phyloP scores from a whole-genome alignment of 306 rosid genomes.

The Crotalaria pallida region DNA sequence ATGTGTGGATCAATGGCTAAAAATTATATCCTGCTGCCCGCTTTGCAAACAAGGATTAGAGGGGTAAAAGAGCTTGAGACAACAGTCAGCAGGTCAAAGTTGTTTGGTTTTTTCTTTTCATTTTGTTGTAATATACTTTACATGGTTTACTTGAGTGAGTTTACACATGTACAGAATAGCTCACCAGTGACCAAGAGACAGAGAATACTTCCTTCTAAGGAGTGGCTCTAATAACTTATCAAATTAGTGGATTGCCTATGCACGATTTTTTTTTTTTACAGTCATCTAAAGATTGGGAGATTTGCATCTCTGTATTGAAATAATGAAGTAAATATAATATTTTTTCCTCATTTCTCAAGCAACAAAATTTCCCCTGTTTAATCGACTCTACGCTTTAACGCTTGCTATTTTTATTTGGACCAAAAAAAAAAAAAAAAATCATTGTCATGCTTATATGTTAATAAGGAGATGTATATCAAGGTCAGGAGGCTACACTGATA shows the following conservation, averaged over 20 bases:
- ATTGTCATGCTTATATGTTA: neutral
- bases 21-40: conserved; percentile 78
- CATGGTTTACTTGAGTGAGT: conserved; percentile 69
- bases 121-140: conserved; percentile 29
- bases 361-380: neutral
- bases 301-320: neutral
- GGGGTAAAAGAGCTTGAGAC: conserved; percentile 24
- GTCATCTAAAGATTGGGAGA: conserved; percentile 13
- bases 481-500: neutral
- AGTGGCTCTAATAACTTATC: neutral
- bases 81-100: neutral
- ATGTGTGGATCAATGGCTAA: conserved; percentile 95
- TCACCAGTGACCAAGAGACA: conserved; percentile 67
- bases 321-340: conserved; percentile 12
- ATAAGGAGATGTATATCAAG: neutral
- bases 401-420: neutral
- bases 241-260: conserved; percentile 15
- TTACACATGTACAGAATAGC: conserved; percentile 46
- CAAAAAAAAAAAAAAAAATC: neutral
- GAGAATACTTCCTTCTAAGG: conserved; percentile 6
- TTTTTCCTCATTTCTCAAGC: neutral
- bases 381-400: neutral
- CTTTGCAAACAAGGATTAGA: conserved; percentile 88
- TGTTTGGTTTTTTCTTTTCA: neutral
- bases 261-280: conserved; percentile 1